These are phyloP conservation scores for Arthrobotrys musiformis DNA, from an alignment of 2,329 filamentous ascomycete species.

Conservation along the genomic window DNA sequence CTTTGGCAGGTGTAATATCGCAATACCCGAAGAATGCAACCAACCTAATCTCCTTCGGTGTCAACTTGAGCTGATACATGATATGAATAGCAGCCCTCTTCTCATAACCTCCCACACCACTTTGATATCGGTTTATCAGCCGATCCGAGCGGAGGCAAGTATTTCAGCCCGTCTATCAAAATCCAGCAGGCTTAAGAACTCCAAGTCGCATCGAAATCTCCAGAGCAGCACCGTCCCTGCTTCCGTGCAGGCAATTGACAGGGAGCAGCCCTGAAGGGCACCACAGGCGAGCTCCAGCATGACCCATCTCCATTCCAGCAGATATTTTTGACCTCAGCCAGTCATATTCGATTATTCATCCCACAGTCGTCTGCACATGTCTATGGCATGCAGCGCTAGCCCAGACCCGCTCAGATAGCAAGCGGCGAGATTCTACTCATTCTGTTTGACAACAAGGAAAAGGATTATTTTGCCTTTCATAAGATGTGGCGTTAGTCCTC, in stretches of 20 bases:
- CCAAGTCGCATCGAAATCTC: conserved; percentile 24
- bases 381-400: conserved; percentile 21
- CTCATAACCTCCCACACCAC: not conserved
- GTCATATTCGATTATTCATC: conserved; percentile 17
- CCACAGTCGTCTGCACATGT: conserved; percentile 16
- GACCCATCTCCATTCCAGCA: conserved; percentile 3
- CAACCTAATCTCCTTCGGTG: conserved; percentile 13
- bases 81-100: conserved; percentile 20
- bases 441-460: not conserved
- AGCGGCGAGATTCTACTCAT: conserved; percentile 10
- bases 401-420: conserved; percentile 4
- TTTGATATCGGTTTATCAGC: conserved; percentile 27
- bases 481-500: not conserved
- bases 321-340: not conserved
- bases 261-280: conserved; percentile 16
- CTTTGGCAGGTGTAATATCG: conserved; percentile 35
- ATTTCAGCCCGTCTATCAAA: conserved; percentile 16
- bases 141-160: conserved; percentile 35
- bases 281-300: conserved; percentile 48
- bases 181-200: conserved; percentile 15
- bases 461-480: not conserved
- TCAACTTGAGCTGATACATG: conserved; percentile 2
- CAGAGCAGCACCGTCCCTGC: conserved; percentile 35
- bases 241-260: conserved; percentile 34
- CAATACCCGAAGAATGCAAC: conserved; percentile 25